phyloP scores from a whole-genome alignment of 345 rosid genomes.

The Luvunga scandens region DNA sequence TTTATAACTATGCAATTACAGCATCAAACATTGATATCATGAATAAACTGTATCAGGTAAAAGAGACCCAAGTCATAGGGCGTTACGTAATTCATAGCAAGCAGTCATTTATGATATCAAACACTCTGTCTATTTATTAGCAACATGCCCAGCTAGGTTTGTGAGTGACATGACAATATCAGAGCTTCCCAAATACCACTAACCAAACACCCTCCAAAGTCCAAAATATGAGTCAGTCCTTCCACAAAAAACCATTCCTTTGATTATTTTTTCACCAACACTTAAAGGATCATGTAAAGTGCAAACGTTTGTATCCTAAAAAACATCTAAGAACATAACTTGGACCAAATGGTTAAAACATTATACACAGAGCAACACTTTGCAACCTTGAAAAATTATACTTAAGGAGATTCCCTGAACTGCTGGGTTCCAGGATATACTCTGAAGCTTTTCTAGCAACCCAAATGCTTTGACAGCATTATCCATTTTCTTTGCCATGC shows the following conservation, averaged over 20 bases:
- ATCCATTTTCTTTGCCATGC: conserved; percentile 97
- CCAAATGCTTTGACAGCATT: conserved; percentile 79
- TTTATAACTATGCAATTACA: neutral
- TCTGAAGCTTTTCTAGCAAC: conserved; percentile 77
- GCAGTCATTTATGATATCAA: neutral
- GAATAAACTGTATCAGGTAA: neutral
- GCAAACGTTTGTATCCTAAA: neutral
- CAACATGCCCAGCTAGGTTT: neutral
- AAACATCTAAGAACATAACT: neutral
- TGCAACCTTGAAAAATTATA: neutral
- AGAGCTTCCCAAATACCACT: neutral
- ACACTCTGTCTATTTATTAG: neutral
- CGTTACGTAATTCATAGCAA: neutral
- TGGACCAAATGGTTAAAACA: neutral
- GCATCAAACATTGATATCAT: neutral
- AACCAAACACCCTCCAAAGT: neutral
- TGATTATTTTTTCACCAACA: neutral
- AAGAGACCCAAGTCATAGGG: neutral
- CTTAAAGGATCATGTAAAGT: neutral
- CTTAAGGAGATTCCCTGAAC: conserved; percentile 57
- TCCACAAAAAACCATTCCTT: neutral
- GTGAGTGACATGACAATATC: neutral
- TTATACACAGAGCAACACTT: neutral
- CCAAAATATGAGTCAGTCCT: neutral
- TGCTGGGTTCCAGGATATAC: conserved; percentile 89